A percentile compares a stretch with the other conserved stretches of the same genome.
Evolutionary conservation across 1,139 yeast species (phyloP).

Genomic region (Lodderomyces pseudojiufengensis): DNA sequence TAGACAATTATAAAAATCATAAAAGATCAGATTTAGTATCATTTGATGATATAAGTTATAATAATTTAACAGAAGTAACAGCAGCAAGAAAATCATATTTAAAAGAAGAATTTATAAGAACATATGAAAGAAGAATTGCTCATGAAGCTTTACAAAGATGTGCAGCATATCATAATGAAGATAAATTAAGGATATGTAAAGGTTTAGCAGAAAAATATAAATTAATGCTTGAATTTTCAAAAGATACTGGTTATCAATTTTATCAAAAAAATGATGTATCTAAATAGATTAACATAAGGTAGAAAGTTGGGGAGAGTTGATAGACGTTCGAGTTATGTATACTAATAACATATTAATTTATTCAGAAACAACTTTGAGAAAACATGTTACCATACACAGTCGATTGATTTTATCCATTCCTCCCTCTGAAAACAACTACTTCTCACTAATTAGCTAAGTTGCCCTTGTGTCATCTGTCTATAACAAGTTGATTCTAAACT

Average conservation of each 20-base stretch:
- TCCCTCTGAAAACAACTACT: too few relatives aligned
- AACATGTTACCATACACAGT: too few relatives aligned
- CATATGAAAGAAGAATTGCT: slow-evolving; percentile 62
- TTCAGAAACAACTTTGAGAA: too few relatives aligned
- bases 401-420: too few relatives aligned
- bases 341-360: neutral
- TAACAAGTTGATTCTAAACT: too few relatives aligned
- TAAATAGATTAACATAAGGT: slow-evolving; percentile 32
- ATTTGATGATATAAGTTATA: slow-evolving; percentile 78
- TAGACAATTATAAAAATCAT: slow-evolving; percentile 47
- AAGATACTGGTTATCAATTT: slow-evolving; percentile 69
- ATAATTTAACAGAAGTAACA: slow-evolving; percentile 58
- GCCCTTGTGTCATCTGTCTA: too few relatives aligned
- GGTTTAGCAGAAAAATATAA: slow-evolving; percentile 68
- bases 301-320: neutral
- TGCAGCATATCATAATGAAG: slow-evolving; percentile 72
- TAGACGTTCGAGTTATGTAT: neutral
- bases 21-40: slow-evolving; percentile 73
- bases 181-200: slow-evolving; percentile 66
- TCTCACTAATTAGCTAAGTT: too few relatives aligned
- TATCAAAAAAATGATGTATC: slow-evolving; percentile 85
- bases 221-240: slow-evolving; percentile 68
- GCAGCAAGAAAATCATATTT: slow-evolving; percentile 74
- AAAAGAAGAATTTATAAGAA: slow-evolving; percentile 78
- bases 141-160: slow-evolving; percentile 75